Base-by-base conservation (phyloP, 2,329 filamentous ascomycete genomes). In the Bipolaris cookei region DNA sequence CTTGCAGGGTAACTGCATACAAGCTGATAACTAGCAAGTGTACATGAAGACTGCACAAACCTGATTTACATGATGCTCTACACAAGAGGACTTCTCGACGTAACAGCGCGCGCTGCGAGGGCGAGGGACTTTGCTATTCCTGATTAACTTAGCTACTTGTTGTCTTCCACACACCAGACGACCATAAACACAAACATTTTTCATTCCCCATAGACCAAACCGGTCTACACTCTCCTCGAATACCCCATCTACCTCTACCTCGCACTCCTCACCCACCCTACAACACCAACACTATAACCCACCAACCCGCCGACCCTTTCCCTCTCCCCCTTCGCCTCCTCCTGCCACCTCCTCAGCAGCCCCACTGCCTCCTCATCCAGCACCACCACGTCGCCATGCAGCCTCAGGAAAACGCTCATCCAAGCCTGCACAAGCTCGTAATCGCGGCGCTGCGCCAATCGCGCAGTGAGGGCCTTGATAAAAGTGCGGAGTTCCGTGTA, bases 341-440 rank as follows among this genome's bases (percentile, higher is more conserved):
- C 77, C 74, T 88, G 88, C 91, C 92, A 97, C 65, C 84, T 82
- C 50, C 77, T 76, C 58, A 97, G 77, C 44, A 85, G 86, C 1
- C 77, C 79, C 43, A 87, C 81, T 13, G 94, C 75, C 28, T 78
- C 74, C 70, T 84, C 71, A 35, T 78, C 77, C 32, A 79, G 74
- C 6, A 79, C 74, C 13, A 90, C 78, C 14, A 83, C 78, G 59
- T 89, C 87, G 6, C 83, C 83, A 76, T 98, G 94, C 38, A 97
- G 80, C 45, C 88, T 86, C 57, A 99, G 75, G 70, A 98, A 96
- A 1, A 98, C 94, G 1, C 90, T 88, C 92, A 99, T 98, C 94
- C 95, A 99, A 0, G 92, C 92, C 77, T 98, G 93, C 14, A 92
- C 90, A 37, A 99, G 83, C 78, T 99, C 95, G 76, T 96, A 99